Conservation (phyloP, 495 filamentous ascomycete species). For the Penicillium silybi region DNA sequence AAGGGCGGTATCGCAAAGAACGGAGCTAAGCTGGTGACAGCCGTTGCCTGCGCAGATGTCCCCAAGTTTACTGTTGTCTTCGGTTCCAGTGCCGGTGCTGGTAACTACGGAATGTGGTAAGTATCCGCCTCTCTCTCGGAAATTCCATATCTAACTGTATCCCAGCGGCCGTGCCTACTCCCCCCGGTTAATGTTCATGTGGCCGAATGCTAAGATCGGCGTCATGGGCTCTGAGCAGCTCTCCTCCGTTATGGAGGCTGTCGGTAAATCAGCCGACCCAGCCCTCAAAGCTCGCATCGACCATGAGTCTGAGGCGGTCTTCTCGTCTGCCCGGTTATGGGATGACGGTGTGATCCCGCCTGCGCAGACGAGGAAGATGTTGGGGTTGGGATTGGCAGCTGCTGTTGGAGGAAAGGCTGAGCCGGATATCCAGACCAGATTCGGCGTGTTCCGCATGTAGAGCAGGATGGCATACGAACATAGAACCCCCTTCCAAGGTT, state of each 20-base stretch:
- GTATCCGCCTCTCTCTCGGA: slow-evolving; percentile 23
- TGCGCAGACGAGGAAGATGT: slow-evolving; percentile 74
- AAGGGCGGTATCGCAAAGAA: slow-evolving; percentile 96
- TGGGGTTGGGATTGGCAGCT: slow-evolving; percentile 78
- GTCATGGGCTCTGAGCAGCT: slow-evolving; percentile 97
- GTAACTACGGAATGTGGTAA: slow-evolving; percentile 81
- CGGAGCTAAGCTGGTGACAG: slow-evolving; percentile 94
- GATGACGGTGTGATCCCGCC: slow-evolving; percentile 95
- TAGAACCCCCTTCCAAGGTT: no score
- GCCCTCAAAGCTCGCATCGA: slow-evolving; percentile 83
- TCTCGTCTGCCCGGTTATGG: slow-evolving; percentile 86
- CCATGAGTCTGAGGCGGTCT: slow-evolving; percentile 82
- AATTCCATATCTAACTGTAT: neutral
- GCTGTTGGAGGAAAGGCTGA: slow-evolving; percentile 65
- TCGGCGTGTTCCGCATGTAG: slow-evolving; percentile 97
- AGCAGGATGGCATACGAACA: neutral
- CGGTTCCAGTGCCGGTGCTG: slow-evolving; percentile 71
- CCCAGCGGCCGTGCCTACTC: slow-evolving; percentile 84
- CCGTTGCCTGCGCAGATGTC: slow-evolving; percentile 90
- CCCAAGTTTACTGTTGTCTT: slow-evolving; percentile 97
- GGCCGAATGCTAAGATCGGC: slow-evolving; percentile 91
- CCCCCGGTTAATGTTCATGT: slow-evolving; percentile 91
- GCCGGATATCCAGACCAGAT: slow-evolving; percentile 62
- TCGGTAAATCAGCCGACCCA: slow-evolving; percentile 79
- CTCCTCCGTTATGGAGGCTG: slow-evolving; percentile 88